These are phyloP conservation scores for Dactylellina drechsleri DNA, from an alignment of 2,329 filamentous ascomycete genomes.

Conservation along the genomic window DNA sequence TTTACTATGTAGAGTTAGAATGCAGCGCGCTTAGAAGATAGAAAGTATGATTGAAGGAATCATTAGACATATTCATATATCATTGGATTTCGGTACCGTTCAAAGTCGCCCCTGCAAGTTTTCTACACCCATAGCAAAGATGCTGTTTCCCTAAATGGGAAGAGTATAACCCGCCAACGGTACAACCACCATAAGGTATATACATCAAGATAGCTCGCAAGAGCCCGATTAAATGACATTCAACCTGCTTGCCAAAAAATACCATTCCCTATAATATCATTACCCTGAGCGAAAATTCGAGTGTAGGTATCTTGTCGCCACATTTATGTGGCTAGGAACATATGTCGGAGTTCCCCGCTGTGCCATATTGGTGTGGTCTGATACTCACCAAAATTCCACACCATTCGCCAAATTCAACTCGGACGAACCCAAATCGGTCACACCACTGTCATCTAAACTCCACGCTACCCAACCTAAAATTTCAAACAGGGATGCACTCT, in stretches of 20 bases:
- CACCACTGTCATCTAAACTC: conserved; percentile 47
- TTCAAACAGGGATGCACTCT: not conserved
- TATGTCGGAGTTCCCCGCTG: conserved; percentile 47
- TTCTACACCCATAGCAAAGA: too few relatives aligned
- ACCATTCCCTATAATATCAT: not conserved
- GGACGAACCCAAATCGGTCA: conserved; percentile 23
- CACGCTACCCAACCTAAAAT: conserved; percentile 31
- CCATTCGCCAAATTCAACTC: conserved; percentile 21
- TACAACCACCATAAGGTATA: too few relatives aligned
- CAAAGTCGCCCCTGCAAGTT: too few relatives aligned
- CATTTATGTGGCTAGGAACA: conserved; percentile 5
- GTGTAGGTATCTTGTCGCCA: not conserved
- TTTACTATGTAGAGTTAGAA: too few relatives aligned
- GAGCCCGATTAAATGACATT: too few relatives aligned
- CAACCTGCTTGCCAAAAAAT: not conserved
- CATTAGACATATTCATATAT: too few relatives aligned
- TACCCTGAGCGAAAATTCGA: not conserved
- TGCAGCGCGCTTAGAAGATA: too few relatives aligned
- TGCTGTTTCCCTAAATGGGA: too few relatives aligned
- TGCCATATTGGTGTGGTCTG: conserved; percentile 32
- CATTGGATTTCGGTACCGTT: too few relatives aligned
- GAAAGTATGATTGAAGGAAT: too few relatives aligned
- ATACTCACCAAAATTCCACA: conserved; percentile 44
- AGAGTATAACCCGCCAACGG: too few relatives aligned
- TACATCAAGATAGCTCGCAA: too few relatives aligned